phyloP scores from a whole-genome alignment of 805 yeast species.

The Candida krabiensis region DNA sequence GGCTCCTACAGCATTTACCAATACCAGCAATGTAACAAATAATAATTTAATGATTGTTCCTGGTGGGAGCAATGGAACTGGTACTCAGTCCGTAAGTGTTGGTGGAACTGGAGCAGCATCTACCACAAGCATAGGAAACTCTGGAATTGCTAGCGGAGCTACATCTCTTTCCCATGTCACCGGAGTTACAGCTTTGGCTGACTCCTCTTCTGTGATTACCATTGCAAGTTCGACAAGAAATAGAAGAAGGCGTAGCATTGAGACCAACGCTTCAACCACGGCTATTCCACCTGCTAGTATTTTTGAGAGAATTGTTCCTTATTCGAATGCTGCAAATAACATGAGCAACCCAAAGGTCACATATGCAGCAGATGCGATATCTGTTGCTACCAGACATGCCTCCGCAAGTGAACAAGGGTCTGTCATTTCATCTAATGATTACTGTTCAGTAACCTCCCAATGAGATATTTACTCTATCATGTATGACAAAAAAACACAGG shows the following conservation, averaged over 20 bases:
- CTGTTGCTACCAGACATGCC: neutral
- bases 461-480: neutral
- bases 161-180: conserved; percentile 8
- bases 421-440: conserved; percentile 16
- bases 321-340: conserved; percentile 18
- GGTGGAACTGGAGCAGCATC: conserved; percentile 5
- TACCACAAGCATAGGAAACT: conserved; percentile 2
- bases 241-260: conserved; percentile 34
- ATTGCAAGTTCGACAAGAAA: conserved; percentile 35
- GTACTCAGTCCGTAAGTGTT: neutral
- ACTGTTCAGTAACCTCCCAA: conserved; percentile 17
- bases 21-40: conserved; percentile 17
- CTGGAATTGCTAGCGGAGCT: conserved; percentile 9
- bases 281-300: conserved; percentile 78
- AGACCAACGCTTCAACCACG: conserved; percentile 60
- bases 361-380: conserved; percentile 6
- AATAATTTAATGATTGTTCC: conserved; percentile 24
- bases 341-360: conserved; percentile 13
- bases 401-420: conserved; percentile 20
- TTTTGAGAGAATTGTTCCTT: conserved; percentile 48
- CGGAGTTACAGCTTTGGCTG: conserved; percentile 14
- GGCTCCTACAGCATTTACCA: conserved; percentile 36
- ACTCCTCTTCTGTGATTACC: conserved; percentile 34
- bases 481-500: too few relatives aligned
- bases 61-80: conserved; percentile 11